Evolutionary conservation across 139 green algal genomes (phyloP).

Genomic region (Chlamydomonas asymmetrica): DNA sequence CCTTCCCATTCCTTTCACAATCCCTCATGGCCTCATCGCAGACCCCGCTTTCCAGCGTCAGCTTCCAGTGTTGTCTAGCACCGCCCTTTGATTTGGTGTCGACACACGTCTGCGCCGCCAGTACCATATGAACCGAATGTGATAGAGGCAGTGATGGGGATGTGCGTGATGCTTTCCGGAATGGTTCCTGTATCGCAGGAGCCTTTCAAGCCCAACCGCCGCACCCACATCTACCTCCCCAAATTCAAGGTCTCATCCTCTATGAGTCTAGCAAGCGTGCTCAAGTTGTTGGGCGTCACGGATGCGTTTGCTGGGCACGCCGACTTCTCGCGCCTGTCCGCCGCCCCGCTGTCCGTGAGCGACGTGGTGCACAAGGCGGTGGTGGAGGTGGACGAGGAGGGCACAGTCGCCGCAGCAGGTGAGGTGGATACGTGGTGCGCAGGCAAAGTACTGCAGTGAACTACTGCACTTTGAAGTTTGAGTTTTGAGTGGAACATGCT

Average conservation of each 20-base stretch:
- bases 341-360: background rate
- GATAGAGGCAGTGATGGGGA: too few species aligned
- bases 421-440: too few species aligned
- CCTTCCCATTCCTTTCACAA: too few species aligned
- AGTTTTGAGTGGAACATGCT: background rate
- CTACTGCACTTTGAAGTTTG: slow-evolving; percentile 7
- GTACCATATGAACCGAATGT: too few species aligned
- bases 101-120: too few species aligned
- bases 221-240: background rate
- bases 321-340: slow-evolving; percentile 14
- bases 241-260: slow-evolving; percentile 20
- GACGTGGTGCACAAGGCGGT: slow-evolving; percentile 29
- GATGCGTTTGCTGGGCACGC: slow-evolving; percentile 1
- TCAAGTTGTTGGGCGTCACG: slow-evolving; percentile 12
- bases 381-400: slow-evolving; percentile 28
- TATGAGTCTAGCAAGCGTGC: background rate
- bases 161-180: too few species aligned
- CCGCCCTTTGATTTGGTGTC: too few species aligned
- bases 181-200: too few species aligned
- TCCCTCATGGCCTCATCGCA: too few species aligned
- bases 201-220: too few species aligned
- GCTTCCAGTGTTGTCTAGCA: too few species aligned
- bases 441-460: background rate
- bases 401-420: slow-evolving; percentile 21
- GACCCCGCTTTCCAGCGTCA: too few species aligned